Percentiles rank a stretch among this genome's conserved stretches.
phyloP scores from a whole-genome alignment of 2,329 filamentous ascomycete species.

The Aspergillus terreus region DNA sequence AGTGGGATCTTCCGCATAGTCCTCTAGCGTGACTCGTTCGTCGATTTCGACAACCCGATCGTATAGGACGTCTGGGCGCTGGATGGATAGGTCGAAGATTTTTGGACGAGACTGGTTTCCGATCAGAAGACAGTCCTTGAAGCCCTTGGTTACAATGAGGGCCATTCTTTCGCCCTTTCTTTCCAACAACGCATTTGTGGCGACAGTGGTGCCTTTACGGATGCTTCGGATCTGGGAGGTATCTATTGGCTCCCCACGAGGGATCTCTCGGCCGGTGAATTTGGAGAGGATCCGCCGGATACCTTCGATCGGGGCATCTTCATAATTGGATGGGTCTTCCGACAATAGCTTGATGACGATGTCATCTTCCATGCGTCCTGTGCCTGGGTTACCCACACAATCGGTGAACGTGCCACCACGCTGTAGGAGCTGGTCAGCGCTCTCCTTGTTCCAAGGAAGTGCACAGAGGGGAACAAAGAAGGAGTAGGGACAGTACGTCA shows the following conservation, averaged over 20 bases:
- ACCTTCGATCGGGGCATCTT: slow-evolving; percentile 84
- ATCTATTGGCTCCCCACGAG: slow-evolving; percentile 72
- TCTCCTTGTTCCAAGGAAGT: too few relatives aligned
- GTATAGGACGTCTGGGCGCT: slow-evolving; percentile 83
- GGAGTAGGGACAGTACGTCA: too few relatives aligned
- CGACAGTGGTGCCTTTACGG: slow-evolving; percentile 87
- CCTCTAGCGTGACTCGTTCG: slow-evolving; percentile 72
- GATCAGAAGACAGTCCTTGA: slow-evolving; percentile 82
- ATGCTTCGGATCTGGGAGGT: slow-evolving; percentile 60
- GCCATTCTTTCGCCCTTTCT: slow-evolving; percentile 86
- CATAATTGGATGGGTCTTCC: slow-evolving; percentile 84
- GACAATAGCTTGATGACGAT: slow-evolving; percentile 83
- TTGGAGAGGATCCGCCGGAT: slow-evolving; percentile 75
- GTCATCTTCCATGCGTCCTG: slow-evolving; percentile 57
- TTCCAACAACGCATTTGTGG: slow-evolving; percentile 86
- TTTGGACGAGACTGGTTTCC: slow-evolving; percentile 86
- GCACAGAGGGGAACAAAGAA: too few relatives aligned
- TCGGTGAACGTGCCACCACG: slow-evolving; percentile 70
- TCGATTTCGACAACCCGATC: slow-evolving; percentile 83
- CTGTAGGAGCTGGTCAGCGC: too few relatives aligned
- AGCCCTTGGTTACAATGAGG: slow-evolving; percentile 81
- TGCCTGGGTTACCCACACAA: slow-evolving; percentile 74
- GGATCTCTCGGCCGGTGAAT: slow-evolving; percentile 69
- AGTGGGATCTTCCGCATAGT: slow-evolving; percentile 68
- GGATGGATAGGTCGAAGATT: slow-evolving; percentile 87